Evolutionary conservation across 2,329 filamentous ascomycete genomes (phyloP).

Genomic region (Ascochyta fabae): DNA sequence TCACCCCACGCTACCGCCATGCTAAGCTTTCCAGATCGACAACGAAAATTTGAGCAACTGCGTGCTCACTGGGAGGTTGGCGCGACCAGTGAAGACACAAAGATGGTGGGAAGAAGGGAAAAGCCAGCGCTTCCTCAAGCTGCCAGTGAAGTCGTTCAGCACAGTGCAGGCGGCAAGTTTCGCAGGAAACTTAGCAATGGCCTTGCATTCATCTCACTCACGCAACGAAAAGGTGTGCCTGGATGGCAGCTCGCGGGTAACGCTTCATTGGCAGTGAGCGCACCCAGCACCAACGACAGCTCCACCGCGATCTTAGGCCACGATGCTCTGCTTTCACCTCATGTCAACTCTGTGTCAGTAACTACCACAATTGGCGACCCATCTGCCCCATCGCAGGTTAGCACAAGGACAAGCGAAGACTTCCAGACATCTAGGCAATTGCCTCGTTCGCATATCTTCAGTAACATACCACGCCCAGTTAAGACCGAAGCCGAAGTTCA

Average conservation of each 20-base stretch:
- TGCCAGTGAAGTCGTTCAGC: constrained; percentile 11
- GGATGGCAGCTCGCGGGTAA: constrained; percentile 19
- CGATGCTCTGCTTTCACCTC: constrained; percentile 19
- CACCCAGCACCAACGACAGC: constrained; percentile 14
- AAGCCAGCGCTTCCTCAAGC: constrained; percentile 25
- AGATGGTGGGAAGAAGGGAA: constrained; percentile 39
- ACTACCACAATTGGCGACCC: neutral
- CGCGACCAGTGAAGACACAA: constrained; percentile 18
- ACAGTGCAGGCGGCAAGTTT: constrained; percentile 33
- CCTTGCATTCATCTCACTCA: constrained; percentile 41
- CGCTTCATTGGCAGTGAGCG: constrained; percentile 19
- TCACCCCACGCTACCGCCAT: constrained; percentile 32
- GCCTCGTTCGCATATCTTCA: constrained; percentile 41
- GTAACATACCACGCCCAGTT: constrained; percentile 40
- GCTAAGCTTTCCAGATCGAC: constrained; percentile 44
- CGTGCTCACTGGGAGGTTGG: constrained; percentile 45
- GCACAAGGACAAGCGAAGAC: neutral
- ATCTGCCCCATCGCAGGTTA: neutral
- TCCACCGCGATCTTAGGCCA: constrained; percentile 6
- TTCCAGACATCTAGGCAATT: constrained; percentile 28
- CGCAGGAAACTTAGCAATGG: constrained; percentile 44
- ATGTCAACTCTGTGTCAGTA: constrained; percentile 4
- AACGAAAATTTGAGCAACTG: constrained; percentile 39
- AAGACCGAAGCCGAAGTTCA: constrained; percentile 18
- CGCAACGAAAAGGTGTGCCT: constrained; percentile 36